Evolutionary conservation across 768 basidiomycete species (phyloP).

Genomic region (Serendipita vermifera): DNA sequence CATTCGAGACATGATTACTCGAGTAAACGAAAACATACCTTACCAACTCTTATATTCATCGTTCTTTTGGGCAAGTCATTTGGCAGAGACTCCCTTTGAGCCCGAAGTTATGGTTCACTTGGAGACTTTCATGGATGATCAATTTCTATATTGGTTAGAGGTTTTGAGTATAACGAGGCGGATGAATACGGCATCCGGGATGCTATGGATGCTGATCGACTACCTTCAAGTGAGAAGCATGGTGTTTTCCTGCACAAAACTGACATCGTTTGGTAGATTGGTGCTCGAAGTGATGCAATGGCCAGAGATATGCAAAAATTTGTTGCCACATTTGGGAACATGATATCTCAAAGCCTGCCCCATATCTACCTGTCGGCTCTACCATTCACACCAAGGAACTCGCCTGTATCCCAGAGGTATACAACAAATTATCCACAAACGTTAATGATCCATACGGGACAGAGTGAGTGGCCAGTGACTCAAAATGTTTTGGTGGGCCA

Average conservation of each 20-base stretch:
- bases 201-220: slow-evolving; percentile 7
- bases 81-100: no score
- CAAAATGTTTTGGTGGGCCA: slow-evolving; percentile 16
- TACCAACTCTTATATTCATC: no score
- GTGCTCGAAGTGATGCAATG: slow-evolving; percentile 12
- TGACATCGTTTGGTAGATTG: slow-evolving; percentile 1
- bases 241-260: not conserved
- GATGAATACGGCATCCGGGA: slow-evolving; percentile 16
- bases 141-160: no score
- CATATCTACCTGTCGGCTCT: slow-evolving; percentile 32
- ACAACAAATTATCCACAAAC: slow-evolving; percentile 14
- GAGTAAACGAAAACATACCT: no score
- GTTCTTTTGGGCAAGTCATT: no score
- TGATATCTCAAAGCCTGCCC: slow-evolving; percentile 24
- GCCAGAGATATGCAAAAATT: slow-evolving; percentile 22
- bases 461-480: not conserved
- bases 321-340: slow-evolving; percentile 21
- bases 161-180: slow-evolving; percentile 23
- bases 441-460: slow-evolving; percentile 14
- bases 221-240: not conserved
- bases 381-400: slow-evolving; percentile 23
- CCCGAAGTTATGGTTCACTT: no score
- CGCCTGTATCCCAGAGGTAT: slow-evolving; percentile 17
- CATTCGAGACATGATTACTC: no score
- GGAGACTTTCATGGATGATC: slow-evolving; percentile 16